Base-by-base conservation (phyloP, 306 rosid species). In the Begonia peltatifolia region DNA sequence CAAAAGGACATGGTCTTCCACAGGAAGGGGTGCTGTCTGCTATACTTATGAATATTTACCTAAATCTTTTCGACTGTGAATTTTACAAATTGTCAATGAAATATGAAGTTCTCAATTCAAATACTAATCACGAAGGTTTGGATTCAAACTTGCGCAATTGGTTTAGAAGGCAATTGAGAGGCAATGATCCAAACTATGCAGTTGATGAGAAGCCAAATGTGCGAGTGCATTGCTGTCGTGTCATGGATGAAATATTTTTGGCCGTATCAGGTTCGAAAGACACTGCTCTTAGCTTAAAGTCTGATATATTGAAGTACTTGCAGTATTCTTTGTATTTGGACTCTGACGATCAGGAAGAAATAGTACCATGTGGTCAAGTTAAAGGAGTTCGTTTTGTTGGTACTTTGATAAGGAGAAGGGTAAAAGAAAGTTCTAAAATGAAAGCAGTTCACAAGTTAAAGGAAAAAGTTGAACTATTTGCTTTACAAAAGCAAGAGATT, bases 1-100 rank as follows among this genome's bases (percentile, higher is more conserved):
- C 84, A 0, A 88, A 88, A 65, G 93, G 93, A 42, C 84, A 88
- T 41, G 97, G 95, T 71, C 88, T 88, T 17, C 97, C 97, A 3
- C 97, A 88, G 57, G 97, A 87, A 76, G 95, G 95, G 48, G 63
- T 82, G 42, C 58, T 88, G 66, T 88, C 93, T 10, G 84, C 95
- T 47, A 84, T 88, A 71, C 65, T 88, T 56, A 82, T 78, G 79
- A 84, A 88, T 68, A 82, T 88, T 66, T 84, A 88, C 71, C 88
- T 88, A 61, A 87, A 84, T 47, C 71, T 69, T 50, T 75, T 88
- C 75, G 95, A 88, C 63, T 63, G 68, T 51, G 95, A 88, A 65
- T 84, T 84, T 78, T 83, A 67, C 70, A 82, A 81, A 70, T 67
- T 88, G 52, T 74, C 89, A 2, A 69, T 88, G 95, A 88, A 84